Evolutionary conservation across 202 grass and related monocot species (phyloP).

Genomic region (Bolboschoenoplectus hybrid): DNA sequence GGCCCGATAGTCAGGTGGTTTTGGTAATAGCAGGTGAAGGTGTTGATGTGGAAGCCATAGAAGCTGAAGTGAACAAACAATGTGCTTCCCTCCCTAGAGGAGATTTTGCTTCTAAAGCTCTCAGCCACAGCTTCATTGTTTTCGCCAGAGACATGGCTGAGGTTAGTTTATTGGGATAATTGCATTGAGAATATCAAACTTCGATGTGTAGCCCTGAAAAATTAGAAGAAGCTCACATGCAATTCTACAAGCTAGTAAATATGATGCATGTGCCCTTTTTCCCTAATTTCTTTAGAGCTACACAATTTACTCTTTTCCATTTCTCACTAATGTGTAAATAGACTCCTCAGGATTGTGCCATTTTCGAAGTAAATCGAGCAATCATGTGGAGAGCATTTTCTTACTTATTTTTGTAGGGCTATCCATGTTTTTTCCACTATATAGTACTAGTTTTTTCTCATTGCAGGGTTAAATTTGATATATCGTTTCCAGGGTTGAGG

Average conservation of each 20-base stretch:
- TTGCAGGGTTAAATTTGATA: neutral
- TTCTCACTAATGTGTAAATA: neutral
- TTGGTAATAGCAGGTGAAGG: constrained; percentile 77
- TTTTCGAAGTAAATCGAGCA: neutral
- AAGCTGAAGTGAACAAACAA: constrained; percentile 87
- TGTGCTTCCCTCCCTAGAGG: constrained; percentile 86
- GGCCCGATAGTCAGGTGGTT: constrained; percentile 98
- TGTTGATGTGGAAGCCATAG: constrained; percentile 67
- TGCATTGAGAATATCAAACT: neutral
- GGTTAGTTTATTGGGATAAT: constrained; percentile 46
- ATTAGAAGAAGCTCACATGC: neutral
- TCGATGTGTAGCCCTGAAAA: neutral
- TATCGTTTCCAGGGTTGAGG: neutral
- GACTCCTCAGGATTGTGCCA: neutral
- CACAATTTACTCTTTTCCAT: neutral
- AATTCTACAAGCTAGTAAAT: constrained; percentile 11
- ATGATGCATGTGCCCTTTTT: neutral
- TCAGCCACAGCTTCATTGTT: constrained; percentile 89
- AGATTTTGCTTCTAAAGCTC: constrained; percentile 92
- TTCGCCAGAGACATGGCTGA: constrained; percentile 81
- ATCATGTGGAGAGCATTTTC: too few relatives aligned
- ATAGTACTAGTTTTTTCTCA: neutral
- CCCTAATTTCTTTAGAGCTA: neutral
- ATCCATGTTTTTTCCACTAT: too few relatives aligned
- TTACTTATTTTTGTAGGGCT: too few relatives aligned